Base-by-base conservation (phyloP, 352 stramenopile species). In the Phytophthora macrochlamydospora region DNA sequence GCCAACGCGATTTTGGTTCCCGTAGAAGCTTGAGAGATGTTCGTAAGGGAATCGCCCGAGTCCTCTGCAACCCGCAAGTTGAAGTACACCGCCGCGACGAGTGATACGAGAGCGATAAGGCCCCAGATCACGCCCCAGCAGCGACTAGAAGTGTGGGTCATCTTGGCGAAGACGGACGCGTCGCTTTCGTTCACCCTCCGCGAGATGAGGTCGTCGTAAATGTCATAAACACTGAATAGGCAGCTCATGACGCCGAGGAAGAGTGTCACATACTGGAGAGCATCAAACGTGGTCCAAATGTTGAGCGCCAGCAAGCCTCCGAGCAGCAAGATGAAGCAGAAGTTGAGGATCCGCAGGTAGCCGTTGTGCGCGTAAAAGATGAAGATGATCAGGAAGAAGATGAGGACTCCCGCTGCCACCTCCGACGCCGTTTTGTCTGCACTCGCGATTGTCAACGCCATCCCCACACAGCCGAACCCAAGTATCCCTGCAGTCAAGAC, bases 91-190 rank as follows among this genome's bases (percentile, higher is more conserved):
- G 87, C 89, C 2, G 79, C 85, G 8, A 76, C 83, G 43, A 96
- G 83, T 60, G 90, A 89, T 31, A 74, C 79, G 51, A 96, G 56
- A 3, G 89, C 89, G 46, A 97, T 76, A 29, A 95, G 45, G 0
- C 85, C 90, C 90, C 90, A 97, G 58, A 97, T 96, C 29, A 95
- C 79, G 2, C 90, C 90, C 90, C 90, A 97, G 74, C 90, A 97
- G 24, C 90, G 89, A 67, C 85, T 94, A 1, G 87, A 96, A 30
- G 90, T 97, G 71, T 97, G 88, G 37, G 89, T 96, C 81, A 97
- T 88, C 62, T 96, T 93, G 60, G 90, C 88, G 53, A 97, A 97
- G 7, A 95, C 75, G 0, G 89, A 94, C 7, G 90, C 90, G 56
- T 97, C 90, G 54, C 87, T 96, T 50, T 94, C 87, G 63, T 96